phyloP scores from a whole-genome alignment of 2,329 filamentous ascomycete genomes.

The Trichophyton benhamiae region DNA sequence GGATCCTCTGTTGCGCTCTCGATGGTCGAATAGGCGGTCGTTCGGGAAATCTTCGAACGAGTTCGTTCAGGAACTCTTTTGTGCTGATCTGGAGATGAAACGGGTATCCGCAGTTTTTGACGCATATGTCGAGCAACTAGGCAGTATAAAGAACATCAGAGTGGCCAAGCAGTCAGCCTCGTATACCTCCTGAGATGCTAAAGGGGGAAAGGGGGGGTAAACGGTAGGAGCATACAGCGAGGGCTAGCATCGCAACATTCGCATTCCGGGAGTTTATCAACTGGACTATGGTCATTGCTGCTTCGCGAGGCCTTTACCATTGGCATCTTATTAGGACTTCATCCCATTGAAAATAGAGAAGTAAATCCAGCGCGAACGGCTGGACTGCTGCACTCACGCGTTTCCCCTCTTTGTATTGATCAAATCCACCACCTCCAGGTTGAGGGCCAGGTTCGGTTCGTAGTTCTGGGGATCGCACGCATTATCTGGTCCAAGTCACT shows the following conservation, averaged over 20 bases:
- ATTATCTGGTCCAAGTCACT: slow-evolving; percentile 45
- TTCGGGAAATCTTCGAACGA: slow-evolving; percentile 91
- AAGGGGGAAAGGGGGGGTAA: background rate
- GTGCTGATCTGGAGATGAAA: slow-evolving; percentile 98
- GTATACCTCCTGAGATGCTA: background rate
- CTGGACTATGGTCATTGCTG: slow-evolving; percentile 80
- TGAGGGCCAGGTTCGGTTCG: slow-evolving; percentile 91
- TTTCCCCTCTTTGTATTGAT: slow-evolving; percentile 97
- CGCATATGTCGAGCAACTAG: slow-evolving; percentile 87
- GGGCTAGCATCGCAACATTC: slow-evolving; percentile 80
- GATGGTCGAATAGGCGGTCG: slow-evolving; percentile 75
- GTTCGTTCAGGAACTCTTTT: slow-evolving; percentile 97
- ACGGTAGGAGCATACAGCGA: slow-evolving; percentile 44
- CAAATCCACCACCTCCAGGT: slow-evolving; percentile 90
- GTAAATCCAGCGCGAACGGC: background rate
- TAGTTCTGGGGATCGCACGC: slow-evolving; percentile 96
- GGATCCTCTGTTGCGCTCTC: slow-evolving; percentile 78
- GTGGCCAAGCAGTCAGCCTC: background rate
- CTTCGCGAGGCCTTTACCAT: slow-evolving; percentile 61
- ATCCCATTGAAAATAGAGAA: background rate
- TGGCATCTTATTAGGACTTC: slow-evolving; percentile 17
- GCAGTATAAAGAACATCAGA: slow-evolving; percentile 5
- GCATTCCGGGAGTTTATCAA: slow-evolving; percentile 95
- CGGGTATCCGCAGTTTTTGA: slow-evolving; percentile 98
- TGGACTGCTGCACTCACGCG: slow-evolving; percentile 41